phyloP scores from a whole-genome alignment of 257 asterid species.

The Petunia secreta region DNA sequence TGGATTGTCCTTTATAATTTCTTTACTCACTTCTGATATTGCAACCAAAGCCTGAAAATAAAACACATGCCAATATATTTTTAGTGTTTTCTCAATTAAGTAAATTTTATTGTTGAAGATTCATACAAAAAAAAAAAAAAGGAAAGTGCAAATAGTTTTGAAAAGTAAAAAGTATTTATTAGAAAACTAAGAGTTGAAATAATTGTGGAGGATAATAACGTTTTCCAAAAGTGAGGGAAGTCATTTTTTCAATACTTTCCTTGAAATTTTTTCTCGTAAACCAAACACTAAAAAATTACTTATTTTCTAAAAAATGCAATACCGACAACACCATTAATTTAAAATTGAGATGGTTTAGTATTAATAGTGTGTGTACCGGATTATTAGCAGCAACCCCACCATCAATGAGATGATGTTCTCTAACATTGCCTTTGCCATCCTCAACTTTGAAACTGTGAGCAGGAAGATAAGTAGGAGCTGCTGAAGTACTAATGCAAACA shows the following conservation, averaged over 20 bases:
- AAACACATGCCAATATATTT: not conserved
- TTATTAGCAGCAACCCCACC: constrained; percentile 68
- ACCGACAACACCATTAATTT: no score
- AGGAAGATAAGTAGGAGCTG: constrained; percentile 64
- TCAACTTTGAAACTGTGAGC: constrained; percentile 45
- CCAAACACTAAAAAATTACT: no score
- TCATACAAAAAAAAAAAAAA: no score
- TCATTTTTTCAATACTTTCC: no score
- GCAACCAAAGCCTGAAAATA: constrained; percentile 53
- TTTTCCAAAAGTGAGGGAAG: no score
- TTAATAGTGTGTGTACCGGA: constrained; percentile 42
- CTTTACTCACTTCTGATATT: constrained; percentile 42
- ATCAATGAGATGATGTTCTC: constrained; percentile 52
- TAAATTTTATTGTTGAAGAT: not conserved
- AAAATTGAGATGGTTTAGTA: no score
- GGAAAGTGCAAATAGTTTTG: no score
- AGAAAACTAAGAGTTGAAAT: no score
- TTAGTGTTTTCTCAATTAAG: not conserved
- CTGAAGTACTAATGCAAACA: constrained; percentile 54
- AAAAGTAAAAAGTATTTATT: no score
- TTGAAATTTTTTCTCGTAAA: no score
- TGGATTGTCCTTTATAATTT: constrained; percentile 31
- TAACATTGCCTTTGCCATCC: constrained; percentile 27
- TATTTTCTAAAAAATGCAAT: no score
- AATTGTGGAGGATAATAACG: no score